Conservation (phyloP, 2,329 filamentous ascomycete species). For the Onygena corvina region DNA sequence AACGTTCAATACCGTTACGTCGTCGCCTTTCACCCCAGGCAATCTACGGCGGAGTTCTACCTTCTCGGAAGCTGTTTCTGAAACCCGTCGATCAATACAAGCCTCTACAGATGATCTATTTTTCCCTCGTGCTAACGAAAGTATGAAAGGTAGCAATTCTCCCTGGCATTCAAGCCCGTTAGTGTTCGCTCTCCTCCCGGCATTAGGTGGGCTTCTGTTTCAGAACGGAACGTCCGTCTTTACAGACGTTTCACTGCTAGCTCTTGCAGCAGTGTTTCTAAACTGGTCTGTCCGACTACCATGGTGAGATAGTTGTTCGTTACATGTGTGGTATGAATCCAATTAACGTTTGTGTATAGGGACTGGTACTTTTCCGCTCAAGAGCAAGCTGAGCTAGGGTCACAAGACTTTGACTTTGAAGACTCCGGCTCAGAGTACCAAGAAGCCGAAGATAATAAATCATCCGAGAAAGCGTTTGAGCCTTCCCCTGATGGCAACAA, state of each 20-base stretch:
- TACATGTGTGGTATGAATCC: conserved; percentile 10
- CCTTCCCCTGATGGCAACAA: not conserved
- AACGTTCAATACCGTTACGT: conserved; percentile 20
- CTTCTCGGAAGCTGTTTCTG: conserved; percentile 62
- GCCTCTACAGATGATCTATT: conserved; percentile 61
- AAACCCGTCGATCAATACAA: conserved; percentile 51
- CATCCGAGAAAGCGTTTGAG: conserved; percentile 18
- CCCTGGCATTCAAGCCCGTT: conserved; percentile 71
- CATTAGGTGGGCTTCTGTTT: conserved; percentile 73
- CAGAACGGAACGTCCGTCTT: conserved; percentile 70
- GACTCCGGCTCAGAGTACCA: conserved; percentile 18
- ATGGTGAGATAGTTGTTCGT: conserved; percentile 49
- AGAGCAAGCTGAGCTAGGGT: conserved; percentile 45
- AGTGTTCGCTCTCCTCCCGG: conserved; percentile 71
- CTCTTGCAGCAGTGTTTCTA: conserved; percentile 69
- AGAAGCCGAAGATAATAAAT: conserved; percentile 23
- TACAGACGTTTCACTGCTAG: conserved; percentile 72
- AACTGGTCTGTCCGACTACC: conserved; percentile 87
- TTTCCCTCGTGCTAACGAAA: conserved; percentile 39
- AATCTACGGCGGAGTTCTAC: conserved; percentile 59
- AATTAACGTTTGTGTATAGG: conserved; percentile 33
- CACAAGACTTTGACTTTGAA: conserved; percentile 22
- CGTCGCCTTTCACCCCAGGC: conserved; percentile 27
- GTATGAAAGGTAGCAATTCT: conserved; percentile 25
- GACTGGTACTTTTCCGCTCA: conserved; percentile 65